Evolutionary conservation across 441 rosid species (phyloP).

Genomic region (Biscutella auriculata): DNA sequence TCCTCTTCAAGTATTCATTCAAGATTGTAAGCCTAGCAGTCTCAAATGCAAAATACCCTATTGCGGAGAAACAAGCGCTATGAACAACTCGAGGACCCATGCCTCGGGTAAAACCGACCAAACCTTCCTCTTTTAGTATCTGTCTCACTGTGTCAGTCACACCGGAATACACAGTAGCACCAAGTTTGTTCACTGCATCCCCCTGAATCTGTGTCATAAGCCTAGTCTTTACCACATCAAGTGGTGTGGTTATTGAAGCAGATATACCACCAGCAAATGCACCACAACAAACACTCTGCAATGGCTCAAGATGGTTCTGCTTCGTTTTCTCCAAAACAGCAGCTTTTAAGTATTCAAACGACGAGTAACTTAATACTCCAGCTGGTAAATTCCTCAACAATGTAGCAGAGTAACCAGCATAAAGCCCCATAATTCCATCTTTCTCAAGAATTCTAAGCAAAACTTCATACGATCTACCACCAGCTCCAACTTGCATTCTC

Average conservation of each 20-base stretch:
- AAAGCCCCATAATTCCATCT: slow-evolving; percentile 77
- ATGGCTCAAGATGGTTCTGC: slow-evolving; percentile 56
- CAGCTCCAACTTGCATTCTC: slow-evolving; percentile 84
- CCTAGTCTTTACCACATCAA: slow-evolving; percentile 87
- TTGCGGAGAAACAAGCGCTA: slow-evolving; percentile 82
- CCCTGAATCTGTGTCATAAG: slow-evolving; percentile 72
- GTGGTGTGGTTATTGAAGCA: slow-evolving; percentile 75
- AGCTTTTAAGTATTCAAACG: slow-evolving; percentile 83
- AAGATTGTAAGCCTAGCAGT: slow-evolving; percentile 74
- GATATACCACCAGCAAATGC: slow-evolving; percentile 90
- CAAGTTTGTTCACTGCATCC: slow-evolving; percentile 38
- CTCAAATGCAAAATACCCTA: slow-evolving; percentile 91
- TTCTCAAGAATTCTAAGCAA: slow-evolving; percentile 58
- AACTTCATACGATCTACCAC: slow-evolving; percentile 75
- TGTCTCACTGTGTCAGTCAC: slow-evolving; percentile 55
- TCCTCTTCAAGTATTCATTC: slow-evolving; percentile 56
- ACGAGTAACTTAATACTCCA: slow-evolving; percentile 84
- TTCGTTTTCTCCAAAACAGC: slow-evolving; percentile 55
- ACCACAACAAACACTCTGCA: slow-evolving; percentile 79
- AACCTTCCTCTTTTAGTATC: slow-evolving; percentile 84
- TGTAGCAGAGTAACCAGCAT: slow-evolving; percentile 87
- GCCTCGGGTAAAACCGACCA: slow-evolving; percentile 72
- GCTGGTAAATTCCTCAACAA: slow-evolving; percentile 80
- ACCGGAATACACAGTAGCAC: slow-evolving; percentile 54
- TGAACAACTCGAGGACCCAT: slow-evolving; percentile 85